Evolutionary conservation across 208 protist species (phyloP).

Genomic region (Phytomonas francai): DNA sequence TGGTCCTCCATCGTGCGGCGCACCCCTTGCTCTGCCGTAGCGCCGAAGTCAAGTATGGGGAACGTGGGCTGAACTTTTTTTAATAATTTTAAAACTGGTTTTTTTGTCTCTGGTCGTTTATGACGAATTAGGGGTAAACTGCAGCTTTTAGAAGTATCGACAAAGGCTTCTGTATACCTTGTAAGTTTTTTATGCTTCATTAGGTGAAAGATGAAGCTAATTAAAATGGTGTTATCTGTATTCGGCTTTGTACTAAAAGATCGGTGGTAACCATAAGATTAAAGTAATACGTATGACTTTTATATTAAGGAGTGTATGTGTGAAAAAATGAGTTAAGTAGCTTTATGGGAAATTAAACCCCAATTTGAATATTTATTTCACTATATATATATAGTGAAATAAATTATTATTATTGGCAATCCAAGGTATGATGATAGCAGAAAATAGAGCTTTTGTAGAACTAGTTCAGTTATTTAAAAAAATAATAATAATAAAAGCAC

Average conservation of each 20-base stretch:
- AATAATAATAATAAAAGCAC: slow-evolving; percentile 4
- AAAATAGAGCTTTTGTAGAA: not conserved
- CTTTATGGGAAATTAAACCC: not conserved
- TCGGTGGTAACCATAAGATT: not conserved
- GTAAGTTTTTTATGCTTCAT: not conserved
- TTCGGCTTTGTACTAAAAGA: not conserved
- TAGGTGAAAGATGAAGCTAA: not conserved
- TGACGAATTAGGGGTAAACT: not conserved
- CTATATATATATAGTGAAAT: slow-evolving; percentile 5
- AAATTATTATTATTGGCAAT: slow-evolving; percentile 2
- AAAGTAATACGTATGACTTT: not conserved
- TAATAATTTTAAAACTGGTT: not conserved
- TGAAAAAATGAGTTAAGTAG: not conserved
- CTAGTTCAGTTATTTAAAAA: not conserved
- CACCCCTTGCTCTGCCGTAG: slow-evolving; percentile 72
- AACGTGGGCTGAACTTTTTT: not conserved
- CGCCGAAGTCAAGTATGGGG: slow-evolving; percentile 14
- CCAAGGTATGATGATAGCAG: not conserved
- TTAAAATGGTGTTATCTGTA: not conserved
- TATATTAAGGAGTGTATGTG: not conserved
- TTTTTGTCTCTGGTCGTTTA: not conserved
- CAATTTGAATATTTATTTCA: not conserved
- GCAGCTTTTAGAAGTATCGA: not conserved
- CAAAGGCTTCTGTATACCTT: not conserved
- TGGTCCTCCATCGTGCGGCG: slow-evolving; percentile 87